Conservation (phyloP, 2,329 filamentous ascomycete genomes). For the Trichoderma asperellum region DNA sequence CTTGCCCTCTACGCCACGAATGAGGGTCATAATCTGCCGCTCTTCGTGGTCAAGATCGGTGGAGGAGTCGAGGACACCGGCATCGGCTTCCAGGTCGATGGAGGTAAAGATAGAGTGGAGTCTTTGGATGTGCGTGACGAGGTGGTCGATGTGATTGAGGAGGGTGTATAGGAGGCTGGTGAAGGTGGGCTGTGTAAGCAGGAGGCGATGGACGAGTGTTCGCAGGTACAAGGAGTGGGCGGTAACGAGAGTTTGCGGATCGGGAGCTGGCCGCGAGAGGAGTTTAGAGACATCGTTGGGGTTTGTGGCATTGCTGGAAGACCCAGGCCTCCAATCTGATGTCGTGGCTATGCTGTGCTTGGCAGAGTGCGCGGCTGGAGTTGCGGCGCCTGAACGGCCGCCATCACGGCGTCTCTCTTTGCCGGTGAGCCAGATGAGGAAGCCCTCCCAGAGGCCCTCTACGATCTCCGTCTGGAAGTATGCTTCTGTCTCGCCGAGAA, state of each 20-base stretch:
- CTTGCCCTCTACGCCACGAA: slow-evolving; percentile 64
- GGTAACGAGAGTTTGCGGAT: slow-evolving; percentile 81
- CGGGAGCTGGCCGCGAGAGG: slow-evolving; percentile 52
- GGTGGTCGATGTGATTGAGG: slow-evolving; percentile 76
- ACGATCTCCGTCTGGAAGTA: slow-evolving; percentile 93
- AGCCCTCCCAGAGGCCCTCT: slow-evolving; percentile 76
- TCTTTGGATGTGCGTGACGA: slow-evolving; percentile 75
- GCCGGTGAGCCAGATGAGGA: slow-evolving; percentile 72
- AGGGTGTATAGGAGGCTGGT: slow-evolving; percentile 68
- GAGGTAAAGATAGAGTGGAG: slow-evolving; percentile 77
- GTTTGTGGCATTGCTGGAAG: slow-evolving; percentile 16
- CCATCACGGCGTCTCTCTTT: slow-evolving; percentile 41
- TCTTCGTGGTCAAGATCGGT: slow-evolving; percentile 75
- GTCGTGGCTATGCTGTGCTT: slow-evolving; percentile 1
- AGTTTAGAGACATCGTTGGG: slow-evolving; percentile 1
- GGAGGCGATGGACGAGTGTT: slow-evolving; percentile 66
- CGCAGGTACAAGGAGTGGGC: slow-evolving; percentile 79
- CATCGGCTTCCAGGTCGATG: slow-evolving; percentile 79
- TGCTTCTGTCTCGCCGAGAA: slow-evolving; percentile 82
- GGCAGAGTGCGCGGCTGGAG: slow-evolving; percentile 31
- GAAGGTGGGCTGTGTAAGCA: slow-evolving; percentile 67
- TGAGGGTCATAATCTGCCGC: slow-evolving; percentile 63
- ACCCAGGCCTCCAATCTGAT: slow-evolving; percentile 20
- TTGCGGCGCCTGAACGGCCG: slow-evolving; percentile 34
- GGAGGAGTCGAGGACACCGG: slow-evolving; percentile 77